Percentiles rank a stretch among this genome's conserved stretches.
Conservation (phyloP, 108 stramenopile species). For the Conticribra guillardii region DNA sequence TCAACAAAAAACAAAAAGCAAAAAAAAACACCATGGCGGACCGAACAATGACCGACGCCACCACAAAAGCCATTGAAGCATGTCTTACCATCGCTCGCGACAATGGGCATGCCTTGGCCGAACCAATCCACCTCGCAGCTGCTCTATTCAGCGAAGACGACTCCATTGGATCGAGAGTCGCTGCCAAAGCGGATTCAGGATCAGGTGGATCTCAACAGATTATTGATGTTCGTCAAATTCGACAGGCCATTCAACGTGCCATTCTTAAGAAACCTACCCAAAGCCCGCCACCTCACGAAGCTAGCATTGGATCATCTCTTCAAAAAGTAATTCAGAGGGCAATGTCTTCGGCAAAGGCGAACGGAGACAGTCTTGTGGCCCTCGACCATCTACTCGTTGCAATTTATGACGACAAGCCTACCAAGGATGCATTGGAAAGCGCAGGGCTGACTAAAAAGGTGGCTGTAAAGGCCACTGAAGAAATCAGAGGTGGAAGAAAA, state of each 20-base stretch:
- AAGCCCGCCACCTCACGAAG: slow-evolving; percentile 81
- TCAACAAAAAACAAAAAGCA: not conserved
- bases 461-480: slow-evolving; percentile 59
- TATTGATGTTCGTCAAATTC: slow-evolving; percentile 64
- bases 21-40: slow-evolving; percentile 61
- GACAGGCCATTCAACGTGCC: slow-evolving; percentile 61
- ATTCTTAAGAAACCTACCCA: slow-evolving; percentile 78
- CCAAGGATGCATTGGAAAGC: slow-evolving; percentile 52
- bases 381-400: slow-evolving; percentile 75
- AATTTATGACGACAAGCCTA: slow-evolving; percentile 72
- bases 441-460: slow-evolving; percentile 70
- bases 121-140: slow-evolving; percentile 76
- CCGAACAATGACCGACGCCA: slow-evolving; percentile 80
- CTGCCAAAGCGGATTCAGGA: slow-evolving; percentile 33
- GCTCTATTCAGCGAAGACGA: slow-evolving; percentile 71
- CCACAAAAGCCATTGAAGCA: slow-evolving; percentile 71
- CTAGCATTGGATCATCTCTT: slow-evolving; percentile 50
- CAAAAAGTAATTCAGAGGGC: slow-evolving; percentile 70
- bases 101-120: slow-evolving; percentile 77
- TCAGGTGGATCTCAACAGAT: slow-evolving; percentile 9
- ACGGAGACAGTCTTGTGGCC: slow-evolving; percentile 81
- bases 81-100: slow-evolving; percentile 64
- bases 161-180: slow-evolving; percentile 72
- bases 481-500: slow-evolving; percentile 72
- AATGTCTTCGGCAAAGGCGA: slow-evolving; percentile 65